These are phyloP conservation scores for Mycena albidolilacea DNA, from an alignment of 768 basidiomycete species.

Conservation along the genomic window DNA sequence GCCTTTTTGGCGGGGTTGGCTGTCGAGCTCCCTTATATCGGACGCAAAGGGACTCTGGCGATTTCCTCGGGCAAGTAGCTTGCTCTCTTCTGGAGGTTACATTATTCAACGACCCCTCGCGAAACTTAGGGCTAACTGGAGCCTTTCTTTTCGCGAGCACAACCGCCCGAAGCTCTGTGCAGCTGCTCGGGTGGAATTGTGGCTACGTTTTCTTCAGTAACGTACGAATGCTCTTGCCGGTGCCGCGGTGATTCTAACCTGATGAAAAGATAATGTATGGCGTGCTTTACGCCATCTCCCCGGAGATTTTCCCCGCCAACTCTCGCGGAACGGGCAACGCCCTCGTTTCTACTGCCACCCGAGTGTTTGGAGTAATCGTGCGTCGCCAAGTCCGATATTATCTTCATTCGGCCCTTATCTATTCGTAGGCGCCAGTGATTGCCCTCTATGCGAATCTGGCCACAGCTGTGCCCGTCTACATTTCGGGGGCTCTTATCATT, in stretches of 20 bases:
- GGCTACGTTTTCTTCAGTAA: conserved; percentile 78
- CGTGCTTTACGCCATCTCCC: conserved; percentile 78
- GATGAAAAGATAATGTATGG: conserved; percentile 77
- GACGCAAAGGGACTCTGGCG: conserved; percentile 77
- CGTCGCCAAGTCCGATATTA: conserved; percentile 40
- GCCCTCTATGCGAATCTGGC: conserved; percentile 77
- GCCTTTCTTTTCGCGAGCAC: conserved; percentile 82
- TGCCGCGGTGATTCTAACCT: conserved; percentile 6
- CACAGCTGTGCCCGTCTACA: conserved; percentile 80
- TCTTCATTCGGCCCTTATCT: not conserved
- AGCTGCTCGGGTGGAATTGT: conserved; percentile 82
- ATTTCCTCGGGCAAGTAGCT: conserved; percentile 70
- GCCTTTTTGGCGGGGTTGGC: conserved; percentile 81
- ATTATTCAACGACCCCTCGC: conserved; percentile 62
- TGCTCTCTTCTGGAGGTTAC: conserved; percentile 39
- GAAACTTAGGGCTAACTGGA: conserved; percentile 77
- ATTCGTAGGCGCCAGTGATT: conserved; percentile 74
- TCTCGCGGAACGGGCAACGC: conserved; percentile 83
- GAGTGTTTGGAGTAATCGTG: conserved; percentile 81
- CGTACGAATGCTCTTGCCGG: conserved; percentile 49
- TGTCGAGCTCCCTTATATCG: conserved; percentile 75
- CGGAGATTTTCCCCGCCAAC: conserved; percentile 81
- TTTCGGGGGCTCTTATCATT: conserved; percentile 74
- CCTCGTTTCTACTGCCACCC: conserved; percentile 69
- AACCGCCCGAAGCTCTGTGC: conserved; percentile 70